Conservation (phyloP, 441 rosid genomes). For the Syzygium malaccense region DNA sequence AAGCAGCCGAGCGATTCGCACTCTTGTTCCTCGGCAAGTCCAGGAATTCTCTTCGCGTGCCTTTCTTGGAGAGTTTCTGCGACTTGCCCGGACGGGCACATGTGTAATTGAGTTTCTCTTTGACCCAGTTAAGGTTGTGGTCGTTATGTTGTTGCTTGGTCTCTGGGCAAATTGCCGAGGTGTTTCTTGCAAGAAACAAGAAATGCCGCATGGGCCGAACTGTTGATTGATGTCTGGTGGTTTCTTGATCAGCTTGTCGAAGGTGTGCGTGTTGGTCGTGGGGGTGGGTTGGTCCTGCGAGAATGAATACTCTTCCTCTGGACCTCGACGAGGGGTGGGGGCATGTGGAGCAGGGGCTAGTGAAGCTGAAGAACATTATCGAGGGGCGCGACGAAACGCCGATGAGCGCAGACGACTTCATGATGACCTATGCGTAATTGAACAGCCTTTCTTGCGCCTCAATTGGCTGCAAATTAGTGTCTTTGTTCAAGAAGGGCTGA, state of each 20-base stretch:
- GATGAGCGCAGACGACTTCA: slow-evolving; percentile 36
- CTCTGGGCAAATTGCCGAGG: not conserved
- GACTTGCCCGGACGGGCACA: not conserved
- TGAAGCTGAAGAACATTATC: slow-evolving; percentile 36
- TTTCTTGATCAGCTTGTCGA: not conserved
- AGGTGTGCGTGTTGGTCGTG: not conserved
- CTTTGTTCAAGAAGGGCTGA: not conserved
- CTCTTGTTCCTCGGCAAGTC: not conserved
- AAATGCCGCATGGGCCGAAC: not conserved
- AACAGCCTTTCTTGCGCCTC: not conserved
- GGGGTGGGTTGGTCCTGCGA: not conserved
- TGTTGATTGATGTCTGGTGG: not conserved
- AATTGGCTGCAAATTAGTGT: not conserved
- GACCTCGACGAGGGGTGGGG: slow-evolving; percentile 30
- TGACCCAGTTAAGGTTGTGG: not conserved
- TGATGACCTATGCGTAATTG: slow-evolving; percentile 43
- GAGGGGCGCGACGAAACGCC: slow-evolving; percentile 35
- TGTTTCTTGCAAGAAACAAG: not conserved
- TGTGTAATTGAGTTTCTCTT: not conserved
- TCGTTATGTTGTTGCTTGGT: not conserved
- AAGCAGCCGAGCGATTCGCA: not conserved
- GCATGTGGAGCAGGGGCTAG: slow-evolving; percentile 38
- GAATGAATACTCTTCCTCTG: not conserved
- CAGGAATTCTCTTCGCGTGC: not conserved
- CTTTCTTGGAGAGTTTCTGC: not conserved